Conservation (phyloP, 352 stramenopile species). For the Globisporangium echinulatum region DNA sequence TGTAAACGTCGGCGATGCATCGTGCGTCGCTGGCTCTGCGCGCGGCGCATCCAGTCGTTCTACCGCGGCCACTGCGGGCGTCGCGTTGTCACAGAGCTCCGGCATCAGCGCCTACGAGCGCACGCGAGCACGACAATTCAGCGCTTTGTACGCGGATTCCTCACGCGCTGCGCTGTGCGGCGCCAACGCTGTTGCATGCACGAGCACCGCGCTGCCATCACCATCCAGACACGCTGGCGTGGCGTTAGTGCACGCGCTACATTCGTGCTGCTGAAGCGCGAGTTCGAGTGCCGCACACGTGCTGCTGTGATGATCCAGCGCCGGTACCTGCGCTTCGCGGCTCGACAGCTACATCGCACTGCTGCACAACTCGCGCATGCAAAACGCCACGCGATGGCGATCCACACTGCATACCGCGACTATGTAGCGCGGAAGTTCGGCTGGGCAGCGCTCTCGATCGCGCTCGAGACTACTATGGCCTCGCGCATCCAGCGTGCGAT, state of each 20-base stretch:
- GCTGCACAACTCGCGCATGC: constrained; percentile 9
- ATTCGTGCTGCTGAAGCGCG: neutral
- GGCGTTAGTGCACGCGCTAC: constrained; percentile 14
- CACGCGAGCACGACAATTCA: constrained; percentile 20
- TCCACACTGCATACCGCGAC: constrained; percentile 46
- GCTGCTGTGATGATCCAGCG: constrained; percentile 36
- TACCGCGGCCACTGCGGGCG: constrained; percentile 33
- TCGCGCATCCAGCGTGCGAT: constrained; percentile 28
- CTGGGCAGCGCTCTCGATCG: constrained; percentile 37
- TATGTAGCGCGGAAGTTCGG: constrained; percentile 61
- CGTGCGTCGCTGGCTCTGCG: constrained; percentile 29
- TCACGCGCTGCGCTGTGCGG: constrained; percentile 15
- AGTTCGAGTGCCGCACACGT: constrained; percentile 15
- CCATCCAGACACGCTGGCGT: constrained; percentile 27
- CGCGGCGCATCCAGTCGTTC: constrained; percentile 34
- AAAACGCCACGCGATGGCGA: constrained; percentile 20
- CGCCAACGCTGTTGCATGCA: constrained; percentile 6
- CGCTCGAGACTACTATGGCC: constrained; percentile 33
- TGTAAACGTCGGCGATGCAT: neutral
- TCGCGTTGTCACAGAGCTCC: neutral
- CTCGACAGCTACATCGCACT: constrained; percentile 18
- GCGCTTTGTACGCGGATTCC: constrained; percentile 7
- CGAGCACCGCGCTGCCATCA: neutral
- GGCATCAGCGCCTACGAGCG: neutral
- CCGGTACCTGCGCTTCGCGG: constrained; percentile 22